Conservation (phyloP, 1,284 basidiomycete species). For the Puccinia polysora region DNA sequence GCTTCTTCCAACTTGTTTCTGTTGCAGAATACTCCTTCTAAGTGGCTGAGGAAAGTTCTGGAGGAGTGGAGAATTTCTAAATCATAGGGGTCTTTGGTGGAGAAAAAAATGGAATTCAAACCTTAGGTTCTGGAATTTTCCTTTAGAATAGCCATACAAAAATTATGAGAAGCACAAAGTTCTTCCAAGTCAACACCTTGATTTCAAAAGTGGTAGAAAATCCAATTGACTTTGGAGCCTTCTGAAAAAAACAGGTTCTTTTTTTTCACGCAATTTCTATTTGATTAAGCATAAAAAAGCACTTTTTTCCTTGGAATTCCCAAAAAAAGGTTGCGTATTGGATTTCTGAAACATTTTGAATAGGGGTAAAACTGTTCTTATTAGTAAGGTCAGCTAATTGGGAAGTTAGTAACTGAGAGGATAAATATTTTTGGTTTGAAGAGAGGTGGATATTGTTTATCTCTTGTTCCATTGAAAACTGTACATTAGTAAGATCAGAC, state of each 20-base stretch:
- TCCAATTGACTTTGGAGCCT: conserved; percentile 14
- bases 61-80: background rate
- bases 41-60: background rate
- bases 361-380: too few species aligned
- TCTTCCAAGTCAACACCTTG: background rate
- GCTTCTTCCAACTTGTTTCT: background rate
- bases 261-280: background rate
- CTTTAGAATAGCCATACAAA: background rate
- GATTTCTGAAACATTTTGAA: background rate
- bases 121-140: background rate
- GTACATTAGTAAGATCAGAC: too few species aligned
- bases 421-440: too few species aligned
- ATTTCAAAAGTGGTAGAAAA: background rate
- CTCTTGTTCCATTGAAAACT: too few species aligned
- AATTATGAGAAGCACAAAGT: background rate
- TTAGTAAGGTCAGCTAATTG: too few species aligned
- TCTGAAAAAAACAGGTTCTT: background rate
- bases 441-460: too few species aligned
- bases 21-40: background rate
- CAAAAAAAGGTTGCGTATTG: background rate
- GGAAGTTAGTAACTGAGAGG: too few species aligned
- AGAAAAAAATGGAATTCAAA: background rate
- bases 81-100: background rate
- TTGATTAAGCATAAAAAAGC: conserved; percentile 3
- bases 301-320: conserved; percentile 3